Evolutionary conservation across 2,329 filamentous ascomycete genomes (phyloP), one percentile per base, ranked within the genome.

Genomic region (Drechslera avenae): DNA sequence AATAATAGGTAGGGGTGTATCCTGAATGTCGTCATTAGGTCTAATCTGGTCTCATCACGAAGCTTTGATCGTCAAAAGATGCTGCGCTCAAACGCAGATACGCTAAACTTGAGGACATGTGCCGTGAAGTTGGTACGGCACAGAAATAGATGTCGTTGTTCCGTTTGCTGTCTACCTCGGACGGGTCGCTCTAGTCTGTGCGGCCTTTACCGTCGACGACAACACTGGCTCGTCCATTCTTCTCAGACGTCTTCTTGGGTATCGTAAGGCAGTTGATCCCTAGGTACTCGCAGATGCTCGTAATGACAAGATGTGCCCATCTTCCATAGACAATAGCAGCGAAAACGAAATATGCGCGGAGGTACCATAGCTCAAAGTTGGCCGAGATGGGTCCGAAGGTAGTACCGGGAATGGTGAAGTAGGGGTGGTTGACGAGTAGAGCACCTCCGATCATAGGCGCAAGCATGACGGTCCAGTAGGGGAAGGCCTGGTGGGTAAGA

Each of bases 241-340:
- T 69, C 37, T 73, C 69, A 17, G 48, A 58, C 2, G 57, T 56
- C 28, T 58, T 46, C 42, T 63, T 57, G 4, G 78, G 76, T 54
- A 99, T 97, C 1, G 92, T 97, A 60, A 99, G 78, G 67, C 93
- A 96, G 69, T 93, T 94, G 79, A 99, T 99, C 56, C 90, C 91
- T 18, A 99, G 79, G 75, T 89, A 97, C 46, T 87, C 82, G 77
- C 94, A 97, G 65, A 99, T 97, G 70, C 88, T 89, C 56, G 86
- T 89, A 66, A 96, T 91, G 39, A 97, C 92, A 34, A 96, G 79
- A 65, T 89, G 88, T 0, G 94, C 94, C 94, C 94, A 99, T 62
- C 89, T 85, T 73, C 89, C 92, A 75, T 99, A 99, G 3, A 90
- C 89, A n/a, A 92, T 77, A 37, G 86, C 77, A 1, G 92, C 86